These are phyloP conservation scores for Saccharomycopsis crataegensis DNA, from an alignment of 1,139 yeast genomes.

Conservation along the genomic window DNA sequence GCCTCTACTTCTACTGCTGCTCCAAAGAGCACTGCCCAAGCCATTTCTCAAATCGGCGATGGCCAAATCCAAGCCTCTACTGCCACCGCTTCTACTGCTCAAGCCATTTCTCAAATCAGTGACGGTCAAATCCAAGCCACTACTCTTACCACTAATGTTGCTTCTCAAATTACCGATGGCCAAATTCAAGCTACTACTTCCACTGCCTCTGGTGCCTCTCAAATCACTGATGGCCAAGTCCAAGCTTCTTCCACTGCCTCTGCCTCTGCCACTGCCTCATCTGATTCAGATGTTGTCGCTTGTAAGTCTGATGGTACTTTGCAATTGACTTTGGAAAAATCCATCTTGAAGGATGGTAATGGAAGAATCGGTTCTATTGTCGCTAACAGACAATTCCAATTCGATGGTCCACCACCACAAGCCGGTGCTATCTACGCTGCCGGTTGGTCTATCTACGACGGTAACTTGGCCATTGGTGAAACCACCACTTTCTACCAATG, in stretches of 20 bases:
- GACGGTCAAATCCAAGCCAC: conserved; percentile 35
- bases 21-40: conserved; percentile 28
- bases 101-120: conserved; percentile 30
- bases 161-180: conserved; percentile 8
- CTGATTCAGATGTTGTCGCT: conserved; percentile 26
- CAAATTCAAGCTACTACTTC: conserved; percentile 11
- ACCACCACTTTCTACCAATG: conserved; percentile 67
- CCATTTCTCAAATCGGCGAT: conserved; percentile 46
- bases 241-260: conserved; percentile 27
- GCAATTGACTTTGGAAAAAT: conserved; percentile 44
- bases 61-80: conserved; percentile 55
- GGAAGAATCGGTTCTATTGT: conserved; percentile 80
- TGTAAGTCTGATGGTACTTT: conserved; percentile 45
- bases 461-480: conserved; percentile 65
- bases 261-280: conserved; percentile 22
- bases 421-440: conserved; percentile 84
- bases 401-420: conserved; percentile 89
- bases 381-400: conserved; percentile 83
- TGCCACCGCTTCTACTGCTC: conserved; percentile 31
- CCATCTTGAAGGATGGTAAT: conserved; percentile 49
- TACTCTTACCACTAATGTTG: conserved; percentile 25
- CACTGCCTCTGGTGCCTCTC: conserved; percentile 21
- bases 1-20: conserved; percentile 39
- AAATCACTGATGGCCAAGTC: conserved; percentile 37
- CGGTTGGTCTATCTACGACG: conserved; percentile 69